Evolutionary conservation across 306 rosid genomes (phyloP).

Genomic region (Lithocarpus polystachyus): DNA sequence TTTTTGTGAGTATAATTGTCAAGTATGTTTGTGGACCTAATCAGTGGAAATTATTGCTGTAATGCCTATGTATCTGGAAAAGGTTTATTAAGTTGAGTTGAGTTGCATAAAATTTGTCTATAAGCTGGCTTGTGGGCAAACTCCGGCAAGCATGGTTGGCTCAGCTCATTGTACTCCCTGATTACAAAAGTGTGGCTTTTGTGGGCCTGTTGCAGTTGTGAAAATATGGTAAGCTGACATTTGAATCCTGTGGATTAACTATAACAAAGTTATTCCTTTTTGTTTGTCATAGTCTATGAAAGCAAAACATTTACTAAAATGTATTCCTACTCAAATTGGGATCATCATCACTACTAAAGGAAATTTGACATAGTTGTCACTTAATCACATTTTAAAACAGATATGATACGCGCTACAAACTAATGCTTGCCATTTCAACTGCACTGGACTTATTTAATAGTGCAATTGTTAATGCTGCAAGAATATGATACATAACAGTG

Average conservation of each 20-base stretch:
- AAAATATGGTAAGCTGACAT: not conserved
- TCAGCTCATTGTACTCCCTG: not conserved
- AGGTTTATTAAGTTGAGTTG: not conserved
- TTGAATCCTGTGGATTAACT: not conserved
- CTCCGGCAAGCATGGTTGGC: not conserved
- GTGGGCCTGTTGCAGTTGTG: not conserved
- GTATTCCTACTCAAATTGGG: not conserved
- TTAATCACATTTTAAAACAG: not conserved
- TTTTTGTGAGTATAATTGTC: not conserved
- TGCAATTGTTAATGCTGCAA: not conserved
- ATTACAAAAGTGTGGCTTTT: not conserved
- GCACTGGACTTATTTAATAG: not conserved
- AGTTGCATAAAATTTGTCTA: not conserved
- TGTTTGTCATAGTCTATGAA: not conserved
- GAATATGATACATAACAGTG: not conserved
- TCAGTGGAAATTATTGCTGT: not conserved
- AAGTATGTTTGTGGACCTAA: not conserved
- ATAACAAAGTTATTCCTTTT: not conserved
- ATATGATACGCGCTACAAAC: not conserved
- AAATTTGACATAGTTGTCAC: not conserved
- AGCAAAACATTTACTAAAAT: not conserved
- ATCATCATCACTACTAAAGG: not conserved
- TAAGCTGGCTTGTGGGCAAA: not conserved
- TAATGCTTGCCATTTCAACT: not conserved
- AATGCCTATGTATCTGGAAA: not conserved